Evolutionary conservation across 164 flowering plant species (phyloP).

Genomic region (Cinnamomum chago): DNA sequence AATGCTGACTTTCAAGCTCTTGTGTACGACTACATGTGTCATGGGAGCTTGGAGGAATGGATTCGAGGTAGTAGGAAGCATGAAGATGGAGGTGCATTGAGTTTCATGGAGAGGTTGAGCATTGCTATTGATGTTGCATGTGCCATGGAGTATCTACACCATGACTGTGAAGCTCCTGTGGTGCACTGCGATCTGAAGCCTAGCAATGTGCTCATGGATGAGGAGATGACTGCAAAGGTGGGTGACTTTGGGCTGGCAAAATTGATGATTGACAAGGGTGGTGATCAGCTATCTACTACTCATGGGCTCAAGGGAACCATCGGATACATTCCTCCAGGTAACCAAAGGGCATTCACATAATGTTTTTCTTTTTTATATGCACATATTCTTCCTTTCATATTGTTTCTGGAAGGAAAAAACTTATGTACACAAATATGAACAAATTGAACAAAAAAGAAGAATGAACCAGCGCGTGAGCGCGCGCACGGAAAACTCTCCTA

Average conservation of each 20-base stretch:
- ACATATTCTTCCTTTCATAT: not conserved
- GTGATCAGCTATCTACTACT: not conserved
- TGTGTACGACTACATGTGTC: constrained; percentile 40
- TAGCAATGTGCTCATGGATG: constrained; percentile 1
- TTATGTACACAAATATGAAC: too few species aligned
- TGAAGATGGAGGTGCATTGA: not conserved
- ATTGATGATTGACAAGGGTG: not conserved
- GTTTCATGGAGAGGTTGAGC: not conserved
- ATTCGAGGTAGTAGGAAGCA: constrained; percentile 17
- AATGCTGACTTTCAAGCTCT: constrained; percentile 38
- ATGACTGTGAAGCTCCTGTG: constrained; percentile 5
- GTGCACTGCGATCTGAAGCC: constrained; percentile 9
- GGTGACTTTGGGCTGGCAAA: constrained; percentile 7
- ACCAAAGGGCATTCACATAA: not conserved
- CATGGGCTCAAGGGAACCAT: constrained; percentile 2
- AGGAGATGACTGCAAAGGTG: constrained; percentile 2
- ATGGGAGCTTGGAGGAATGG: constrained; percentile 54
- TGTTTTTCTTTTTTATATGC: not conserved
- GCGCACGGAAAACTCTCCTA: too few species aligned
- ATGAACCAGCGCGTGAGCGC: too few species aligned
- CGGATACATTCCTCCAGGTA: constrained; percentile 10
- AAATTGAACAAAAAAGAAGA: too few species aligned
- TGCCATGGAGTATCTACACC: constrained; percentile 7
- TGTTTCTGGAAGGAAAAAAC: too few species aligned
- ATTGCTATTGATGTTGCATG: constrained; percentile 4